phyloP scores from a whole-genome alignment of 2,329 filamentous ascomycete species.

The Colletotrichum karsti region DNA sequence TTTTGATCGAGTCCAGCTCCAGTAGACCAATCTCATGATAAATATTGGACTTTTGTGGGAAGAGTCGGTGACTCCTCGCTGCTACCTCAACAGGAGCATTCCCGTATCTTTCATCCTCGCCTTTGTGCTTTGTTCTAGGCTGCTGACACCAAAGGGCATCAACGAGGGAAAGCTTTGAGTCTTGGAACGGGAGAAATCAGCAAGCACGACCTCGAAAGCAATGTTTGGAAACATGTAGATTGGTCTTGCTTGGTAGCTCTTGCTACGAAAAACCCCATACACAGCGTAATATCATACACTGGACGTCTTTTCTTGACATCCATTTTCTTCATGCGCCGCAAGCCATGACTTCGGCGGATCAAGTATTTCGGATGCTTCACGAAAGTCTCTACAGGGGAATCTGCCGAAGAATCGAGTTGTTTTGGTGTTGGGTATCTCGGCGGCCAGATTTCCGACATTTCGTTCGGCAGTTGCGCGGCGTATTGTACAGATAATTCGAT shows the following conservation, averaged over 20 bases:
- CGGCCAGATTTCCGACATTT: neutral
- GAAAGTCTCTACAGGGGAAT: neutral
- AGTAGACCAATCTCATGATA: no score
- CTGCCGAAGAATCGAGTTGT: neutral
- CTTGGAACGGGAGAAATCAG: neutral
- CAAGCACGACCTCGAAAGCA: neutral
- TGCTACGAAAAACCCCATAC: neutral
- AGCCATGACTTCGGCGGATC: neutral
- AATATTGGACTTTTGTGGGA: no score
- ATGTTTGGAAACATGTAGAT: neutral
- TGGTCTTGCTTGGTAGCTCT: neutral
- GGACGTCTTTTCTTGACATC: neutral
- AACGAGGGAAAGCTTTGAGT: neutral
- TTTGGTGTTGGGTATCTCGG: neutral
- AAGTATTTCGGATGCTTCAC: neutral
- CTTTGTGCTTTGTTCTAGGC: no score
- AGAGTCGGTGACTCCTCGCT: no score
- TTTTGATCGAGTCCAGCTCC: no score
- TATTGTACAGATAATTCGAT: constrained; percentile 21
- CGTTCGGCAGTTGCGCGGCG: constrained; percentile 7
- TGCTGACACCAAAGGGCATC: no score
- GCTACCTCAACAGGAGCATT: no score
- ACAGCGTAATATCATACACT: constrained; percentile 7
- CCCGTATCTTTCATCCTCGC: no score
- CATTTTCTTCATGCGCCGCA: neutral